phyloP scores from a whole-genome alignment of 345 rosid species.

The Orychophragmus violaceus region DNA sequence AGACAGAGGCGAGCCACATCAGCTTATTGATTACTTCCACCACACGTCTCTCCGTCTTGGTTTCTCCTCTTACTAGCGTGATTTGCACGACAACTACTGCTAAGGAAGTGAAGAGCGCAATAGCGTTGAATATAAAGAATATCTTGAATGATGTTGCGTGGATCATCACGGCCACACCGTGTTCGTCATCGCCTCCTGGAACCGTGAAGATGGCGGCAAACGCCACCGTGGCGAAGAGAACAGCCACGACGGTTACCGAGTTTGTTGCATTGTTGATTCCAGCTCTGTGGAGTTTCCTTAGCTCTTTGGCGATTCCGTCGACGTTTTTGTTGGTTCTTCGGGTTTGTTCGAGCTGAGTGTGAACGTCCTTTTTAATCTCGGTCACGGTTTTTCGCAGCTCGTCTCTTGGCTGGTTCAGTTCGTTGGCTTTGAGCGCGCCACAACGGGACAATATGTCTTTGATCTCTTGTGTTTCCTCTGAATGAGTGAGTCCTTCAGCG shows the following conservation, averaged over 20 bases:
- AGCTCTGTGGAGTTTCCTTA: conserved; percentile 67
- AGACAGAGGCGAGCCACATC: conserved; percentile 95
- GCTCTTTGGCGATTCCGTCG: conserved; percentile 69
- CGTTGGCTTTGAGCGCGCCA: conserved; percentile 72
- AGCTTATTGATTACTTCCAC: conserved; percentile 81
- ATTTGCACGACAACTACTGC: conserved; percentile 93
- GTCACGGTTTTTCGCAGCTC: conserved; percentile 75
- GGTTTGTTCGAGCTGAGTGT: conserved; percentile 82
- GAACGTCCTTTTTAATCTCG: conserved; percentile 75
- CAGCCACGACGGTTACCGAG: conserved; percentile 84
- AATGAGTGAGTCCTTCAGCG: conserved; percentile 72
- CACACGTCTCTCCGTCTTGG: conserved; percentile 70
- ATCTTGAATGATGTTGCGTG: conserved; percentile 47
- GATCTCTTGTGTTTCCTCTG: conserved; percentile 62
- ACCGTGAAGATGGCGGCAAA: conserved; percentile 79
- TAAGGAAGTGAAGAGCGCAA: conserved; percentile 78
- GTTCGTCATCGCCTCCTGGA: conserved; percentile 65
- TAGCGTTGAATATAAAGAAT: conserved; percentile 64
- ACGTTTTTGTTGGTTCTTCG: conserved; percentile 77
- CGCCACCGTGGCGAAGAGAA: conserved; percentile 90
- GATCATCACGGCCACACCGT: conserved; percentile 56
- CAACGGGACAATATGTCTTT: conserved; percentile 48
- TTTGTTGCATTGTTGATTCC: conserved; percentile 87
- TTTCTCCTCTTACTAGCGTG: conserved; percentile 79
- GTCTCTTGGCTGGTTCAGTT: conserved; percentile 71